Percentiles rank a stretch among this genome's conserved stretches.
phyloP scores from a whole-genome alignment of 306 rosid species.

The Pyrus bretschneideri region DNA sequence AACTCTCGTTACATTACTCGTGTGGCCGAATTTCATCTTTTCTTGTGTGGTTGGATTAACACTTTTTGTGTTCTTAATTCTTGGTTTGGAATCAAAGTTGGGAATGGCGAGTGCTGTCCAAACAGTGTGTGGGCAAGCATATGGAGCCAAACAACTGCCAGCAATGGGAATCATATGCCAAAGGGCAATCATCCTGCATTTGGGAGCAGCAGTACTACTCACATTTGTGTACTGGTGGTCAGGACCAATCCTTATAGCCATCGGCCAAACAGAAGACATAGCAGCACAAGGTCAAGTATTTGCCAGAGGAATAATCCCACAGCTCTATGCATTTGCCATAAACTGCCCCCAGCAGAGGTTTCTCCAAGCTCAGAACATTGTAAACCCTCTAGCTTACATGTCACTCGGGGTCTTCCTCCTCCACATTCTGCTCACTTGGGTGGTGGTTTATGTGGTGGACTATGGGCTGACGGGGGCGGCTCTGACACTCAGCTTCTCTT shows the following conservation, averaged over 20 bases:
- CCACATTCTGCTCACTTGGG: slow-evolving; percentile 47
- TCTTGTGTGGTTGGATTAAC: background rate
- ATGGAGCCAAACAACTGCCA: slow-evolving; percentile 42
- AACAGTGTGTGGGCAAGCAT: slow-evolving; percentile 78
- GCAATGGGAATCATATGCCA: slow-evolving; percentile 58
- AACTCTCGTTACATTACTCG: too few relatives aligned
- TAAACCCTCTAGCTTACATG: slow-evolving; percentile 68
- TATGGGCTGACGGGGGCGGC: slow-evolving; percentile 56
- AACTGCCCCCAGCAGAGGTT: slow-evolving; percentile 76
- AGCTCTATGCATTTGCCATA: slow-evolving; percentile 62
- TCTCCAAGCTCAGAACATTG: slow-evolving; percentile 77
- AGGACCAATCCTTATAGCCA: slow-evolving; percentile 33
- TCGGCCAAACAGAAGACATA: slow-evolving; percentile 46
- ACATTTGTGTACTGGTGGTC: slow-evolving; percentile 57
- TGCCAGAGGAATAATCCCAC: slow-evolving; percentile 51
- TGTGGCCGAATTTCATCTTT: background rate
- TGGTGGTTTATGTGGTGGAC: slow-evolving; percentile 41
- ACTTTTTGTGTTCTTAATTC: background rate
- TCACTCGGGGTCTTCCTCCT: slow-evolving; percentile 47
- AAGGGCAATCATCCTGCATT: slow-evolving; percentile 52
- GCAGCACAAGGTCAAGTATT: slow-evolving; percentile 44
- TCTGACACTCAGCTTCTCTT: slow-evolving; percentile 57
- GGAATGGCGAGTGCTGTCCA: slow-evolving; percentile 84
- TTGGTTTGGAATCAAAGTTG: slow-evolving; percentile 19
- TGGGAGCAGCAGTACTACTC: slow-evolving; percentile 55